phyloP scores from a whole-genome alignment of 805 yeast genomes.

The Myxozyma geophila region DNA sequence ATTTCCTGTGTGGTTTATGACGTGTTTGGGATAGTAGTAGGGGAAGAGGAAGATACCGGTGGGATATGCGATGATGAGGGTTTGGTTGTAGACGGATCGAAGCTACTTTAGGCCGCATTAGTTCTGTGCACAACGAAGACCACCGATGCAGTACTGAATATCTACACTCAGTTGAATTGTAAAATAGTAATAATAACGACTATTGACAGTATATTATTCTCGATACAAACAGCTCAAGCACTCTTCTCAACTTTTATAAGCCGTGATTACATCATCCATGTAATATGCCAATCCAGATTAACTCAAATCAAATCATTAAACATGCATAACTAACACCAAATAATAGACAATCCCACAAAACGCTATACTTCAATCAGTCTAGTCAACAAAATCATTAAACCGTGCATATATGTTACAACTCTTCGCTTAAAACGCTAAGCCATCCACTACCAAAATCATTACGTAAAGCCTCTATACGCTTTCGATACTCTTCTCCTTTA shows the following conservation, averaged over 20 bases:
- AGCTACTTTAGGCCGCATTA: too few species aligned
- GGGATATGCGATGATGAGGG: too few species aligned
- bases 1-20: not conserved
- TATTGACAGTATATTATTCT: too few species aligned
- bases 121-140: too few species aligned
- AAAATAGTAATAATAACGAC: too few species aligned
- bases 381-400: not conserved
- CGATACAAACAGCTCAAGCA: too few species aligned
- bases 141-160: too few species aligned
- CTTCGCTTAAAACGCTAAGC: constrained; percentile 44
- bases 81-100: too few species aligned
- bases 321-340: constrained; percentile 4
- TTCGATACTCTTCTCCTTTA: constrained; percentile 43
- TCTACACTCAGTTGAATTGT: too few species aligned
- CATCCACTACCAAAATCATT: constrained; percentile 40
- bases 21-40: too few species aligned
- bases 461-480: constrained; percentile 47
- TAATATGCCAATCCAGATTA: not conserved
- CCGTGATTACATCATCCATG: too few species aligned
- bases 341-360: not conserved
- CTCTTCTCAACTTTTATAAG: not conserved
- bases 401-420: constrained; percentile 13
- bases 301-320: not conserved
- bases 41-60: too few species aligned
- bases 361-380: not conserved